Base-by-base conservation (phyloP, 768 basidiomycete species). In the Mycena vulgaris region DNA sequence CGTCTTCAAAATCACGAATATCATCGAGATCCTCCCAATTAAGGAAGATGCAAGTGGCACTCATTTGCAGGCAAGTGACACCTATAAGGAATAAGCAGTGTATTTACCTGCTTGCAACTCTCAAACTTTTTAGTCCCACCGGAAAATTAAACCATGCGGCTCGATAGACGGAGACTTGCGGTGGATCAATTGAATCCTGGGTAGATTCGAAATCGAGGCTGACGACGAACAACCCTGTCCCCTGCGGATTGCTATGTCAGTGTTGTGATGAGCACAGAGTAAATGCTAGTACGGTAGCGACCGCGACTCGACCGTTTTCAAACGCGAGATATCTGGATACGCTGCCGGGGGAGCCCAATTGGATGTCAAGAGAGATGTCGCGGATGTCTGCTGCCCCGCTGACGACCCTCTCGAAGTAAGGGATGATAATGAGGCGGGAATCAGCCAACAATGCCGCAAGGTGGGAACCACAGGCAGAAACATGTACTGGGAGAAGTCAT, bases 401-500 rank as follows among this genome's bases (percentile, higher is more conserved):
- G 58, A 84, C 70, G 70, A 84, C 63, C 11, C 82, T 70, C 63
- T 87, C 83, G 51, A 87, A 87, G 63, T 84, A 74, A 9, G 80
- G 83, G 1, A 88, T 75, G 14, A 88, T 72, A 11, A 88, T 55
- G 1, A 88, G 71, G n/a, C 81, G 76, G 1, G 85, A 84, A 16
- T 80, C 82, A 17, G 74, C 69, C 30, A 84, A 72, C 37, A 88
- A 75, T 3, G 80, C 79, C 9, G 80, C 85, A 14, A 89, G 73
- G 71, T 89, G 87, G n/a, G 77, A 78, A n/a, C 87, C 87, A 69
- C 85, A 85, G 6, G 80, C 74, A 7, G 87, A 88, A 10, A 87
- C 81, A 63, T 87, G 88, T 5, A 83, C 87, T 86, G 58, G 7
- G 21, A 9, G 53, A 19, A 47, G 51, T 42, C 42, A 28, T 35